Evolutionary conservation across 345 rosid species (phyloP).

Genomic region (Triadica sebifera): DNA sequence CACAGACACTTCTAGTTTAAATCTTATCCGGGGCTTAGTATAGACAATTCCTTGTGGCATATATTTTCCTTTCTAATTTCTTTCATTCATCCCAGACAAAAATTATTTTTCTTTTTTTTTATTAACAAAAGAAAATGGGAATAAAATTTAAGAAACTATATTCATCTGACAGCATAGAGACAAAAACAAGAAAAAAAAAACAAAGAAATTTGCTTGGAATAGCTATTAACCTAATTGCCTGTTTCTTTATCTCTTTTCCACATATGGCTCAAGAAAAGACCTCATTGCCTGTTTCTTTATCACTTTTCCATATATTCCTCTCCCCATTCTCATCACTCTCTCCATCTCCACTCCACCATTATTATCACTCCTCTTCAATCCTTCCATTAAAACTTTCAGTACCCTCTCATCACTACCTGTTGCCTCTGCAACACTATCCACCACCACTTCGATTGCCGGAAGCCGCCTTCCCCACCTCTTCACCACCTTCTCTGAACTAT

Average conservation of each 20-base stretch:
- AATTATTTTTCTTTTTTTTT: no score
- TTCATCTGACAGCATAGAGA: no score
- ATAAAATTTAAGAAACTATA: no score
- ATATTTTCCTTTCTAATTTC: no score
- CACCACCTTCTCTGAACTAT: constrained; percentile 50
- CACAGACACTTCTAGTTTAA: no score
- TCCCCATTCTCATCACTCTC: constrained; percentile 48
- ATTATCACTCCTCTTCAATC: constrained; percentile 42
- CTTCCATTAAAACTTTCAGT: constrained; percentile 44
- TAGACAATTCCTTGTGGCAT: no score
- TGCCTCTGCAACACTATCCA: constrained; percentile 53
- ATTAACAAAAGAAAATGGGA: no score
- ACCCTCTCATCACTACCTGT: constrained; percentile 71
- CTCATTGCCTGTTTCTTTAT: constrained; percentile 68
- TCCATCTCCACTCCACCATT: constrained; percentile 43
- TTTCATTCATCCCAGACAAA: no score
- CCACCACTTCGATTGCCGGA: constrained; percentile 48
- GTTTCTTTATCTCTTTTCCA: constrained; percentile 72
- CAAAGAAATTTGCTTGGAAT: no score
- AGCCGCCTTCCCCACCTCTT: constrained; percentile 72
- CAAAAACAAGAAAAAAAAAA: no score
- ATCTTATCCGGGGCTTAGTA: no score
- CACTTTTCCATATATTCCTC: constrained; percentile 69
- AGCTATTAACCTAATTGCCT: constrained; percentile 42
- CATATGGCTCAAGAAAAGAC: constrained; percentile 52